A percentile compares a stretch with the other conserved stretches of the same genome.
Conservation (phyloP, 148 eudicot genomes). For the Rhododendron mucronatum region DNA sequence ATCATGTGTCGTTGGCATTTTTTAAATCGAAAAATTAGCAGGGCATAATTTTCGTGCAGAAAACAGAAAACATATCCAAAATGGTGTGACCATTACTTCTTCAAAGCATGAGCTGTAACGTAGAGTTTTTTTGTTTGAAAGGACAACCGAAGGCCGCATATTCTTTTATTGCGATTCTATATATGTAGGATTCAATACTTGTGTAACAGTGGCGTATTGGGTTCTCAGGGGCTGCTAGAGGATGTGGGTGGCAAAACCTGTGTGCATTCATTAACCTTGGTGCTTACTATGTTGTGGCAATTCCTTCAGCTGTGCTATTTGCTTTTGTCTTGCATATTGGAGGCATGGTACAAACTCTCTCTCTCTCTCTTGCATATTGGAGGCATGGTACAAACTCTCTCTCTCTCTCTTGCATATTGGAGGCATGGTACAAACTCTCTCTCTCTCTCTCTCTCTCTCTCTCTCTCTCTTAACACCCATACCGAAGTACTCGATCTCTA, state of each 20-base stretch:
- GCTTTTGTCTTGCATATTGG: slow-evolving; percentile 56
- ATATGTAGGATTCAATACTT: background rate
- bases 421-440: too few species aligned
- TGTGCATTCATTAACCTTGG: slow-evolving; percentile 54
- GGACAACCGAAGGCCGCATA: background rate
- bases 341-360: too few species aligned
- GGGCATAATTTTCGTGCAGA: too few species aligned
- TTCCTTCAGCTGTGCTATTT: slow-evolving; percentile 52
- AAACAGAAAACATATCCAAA: background rate
- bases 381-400: slow-evolving; percentile 39
- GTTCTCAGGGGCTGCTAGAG: slow-evolving; percentile 60
- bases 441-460: background rate
- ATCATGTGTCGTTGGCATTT: background rate
- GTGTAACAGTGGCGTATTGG: background rate
- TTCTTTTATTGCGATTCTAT: background rate
- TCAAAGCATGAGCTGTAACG: background rate
- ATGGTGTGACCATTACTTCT: background rate
- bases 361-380: too few species aligned
- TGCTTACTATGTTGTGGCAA: slow-evolving; percentile 57
- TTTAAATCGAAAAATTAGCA: background rate
- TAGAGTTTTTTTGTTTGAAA: background rate
- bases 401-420: too few species aligned
- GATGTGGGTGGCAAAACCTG: slow-evolving; percentile 66
- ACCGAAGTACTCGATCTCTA: background rate
- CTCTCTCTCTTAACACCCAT: background rate